These are phyloP conservation scores for maize (Zea mays) DNA, from an alignment of 176 grass and related monocot genomes.

Conservation along the genomic window Zm-B73-REFERENCE-NAM-5.0 NC_050101.1:176041001-176041500, in stretches of 20 bases:
- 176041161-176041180: neutral
- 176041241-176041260: conserved; percentile 29
- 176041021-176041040: neutral
- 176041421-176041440: conserved; percentile 56
- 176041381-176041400: conserved; percentile 17
- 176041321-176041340: conserved; percentile 34
- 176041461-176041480: conserved; percentile 52
- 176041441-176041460: conserved; percentile 57
- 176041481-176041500: conserved; percentile 59
- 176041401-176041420: conserved; percentile 17
- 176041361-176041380: conserved; percentile 16
- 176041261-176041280: conserved; percentile 12
- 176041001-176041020: neutral
- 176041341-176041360: conserved; percentile 31
- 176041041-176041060: neutral
- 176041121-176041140: neutral
- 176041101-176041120: neutral
- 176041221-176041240: neutral
- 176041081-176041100: neutral
- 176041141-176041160: neutral
- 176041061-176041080: neutral
- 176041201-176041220: neutral
- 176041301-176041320: neutral
- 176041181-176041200: neutral
- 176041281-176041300: conserved; percentile 50